Base-by-base conservation (phyloP, 2,329 filamentous ascomycete genomes). In the Ophiostoma novo-ulmi region DNA sequence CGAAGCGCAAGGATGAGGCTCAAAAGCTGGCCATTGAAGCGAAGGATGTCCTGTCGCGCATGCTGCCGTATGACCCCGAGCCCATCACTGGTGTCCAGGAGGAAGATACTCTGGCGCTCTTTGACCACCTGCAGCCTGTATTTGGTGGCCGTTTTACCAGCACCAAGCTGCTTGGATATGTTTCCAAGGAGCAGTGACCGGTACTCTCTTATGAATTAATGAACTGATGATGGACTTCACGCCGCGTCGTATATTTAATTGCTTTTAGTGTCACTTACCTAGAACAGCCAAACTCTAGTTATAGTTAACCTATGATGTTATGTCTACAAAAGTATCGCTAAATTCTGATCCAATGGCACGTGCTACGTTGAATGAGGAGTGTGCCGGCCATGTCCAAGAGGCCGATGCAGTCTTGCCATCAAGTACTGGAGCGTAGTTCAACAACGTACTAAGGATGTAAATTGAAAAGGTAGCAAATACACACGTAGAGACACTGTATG, bases 61-160 rank as follows among this genome's bases (percentile, higher is more conserved):
- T 74, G 73, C 69, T 74, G 44, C 73, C 73, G 1, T 73, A 74
- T 35, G 73, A 74, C 55, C 73, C 72, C 1, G 73, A 72, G 20
- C 68, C 72, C 8, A 74, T 58, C 52, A 58, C 52, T 26, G 52
- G 52, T 26, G 52, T 58, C 8, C 52, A 22, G 11, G 73, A 74
- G 41, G 70, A 70, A 26, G 72, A 74, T 61, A 74, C 71, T 10
- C 67, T 74, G 64, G 72, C 73, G 1, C 52, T 73, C 58, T 74
- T 74, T 35, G 73, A 74, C 68, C 72, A 74, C n/a, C n/a, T 73
- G 48, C 73, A 74, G 58, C 72, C 73, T 0, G 73, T 73, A 14
- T 74, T 74, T 70, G 73, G 72, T 7, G 73, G 73, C 3, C 71
- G 73, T 2, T 74, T n/a, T 20, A 74, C 73, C 11, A 65, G 73